Evolutionary conservation across 2,329 filamentous ascomycete genomes (phyloP), one percentile per base, ranked within the genome.

Genomic region (Colletotrichum horii): DNA sequence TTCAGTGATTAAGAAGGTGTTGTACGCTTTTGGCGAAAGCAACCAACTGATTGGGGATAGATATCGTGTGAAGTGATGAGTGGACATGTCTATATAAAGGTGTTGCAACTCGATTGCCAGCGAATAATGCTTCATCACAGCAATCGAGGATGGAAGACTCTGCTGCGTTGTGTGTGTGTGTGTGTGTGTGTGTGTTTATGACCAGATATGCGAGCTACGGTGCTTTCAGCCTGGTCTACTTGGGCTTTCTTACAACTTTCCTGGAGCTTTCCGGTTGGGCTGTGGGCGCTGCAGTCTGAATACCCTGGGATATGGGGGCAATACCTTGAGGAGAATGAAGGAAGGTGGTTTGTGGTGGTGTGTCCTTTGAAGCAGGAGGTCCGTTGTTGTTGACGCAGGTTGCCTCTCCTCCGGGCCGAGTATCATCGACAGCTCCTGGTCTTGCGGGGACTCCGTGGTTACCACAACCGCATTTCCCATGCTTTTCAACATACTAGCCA

Each of bases 221-320:
- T 12, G 9, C 19, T 43, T 12, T n/a, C 19, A n/a, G 9, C 9
- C 19, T 12, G 19, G 19, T 43, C 9, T n/a, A 0, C 38, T 43
- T n/a, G 5, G 9, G 0, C 19, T 1, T 43, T 12, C 34, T 16
- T 3, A 2, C 12, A 0, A 11, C 5, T 43, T n/a, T 12, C 0
- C 38, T 6, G 19, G 38, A n/a, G 38, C 0, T 0, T n/a, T n/a
- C 1, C 19, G 5, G 38, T n/a, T 0, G 19, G 3, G 19, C 6
- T 12, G 9, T n/a, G 0, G 1, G 38, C 0, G 0, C 38, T 43
- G 38, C n/a, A 0, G 38, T 43, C 9, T n/a, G 4, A n/a, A n/a
- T n/a, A 48, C 19, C 19, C 9, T n/a, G 38, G 9, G 1, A 0
- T 48, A 48, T 12, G 9, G 19, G 38, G 9, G 19, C 9, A 12